Evolutionary conservation across 108 stramenopile species (phyloP), one percentile per base, ranked within the genome.

Genomic region (Bacterosira constricta): DNA sequence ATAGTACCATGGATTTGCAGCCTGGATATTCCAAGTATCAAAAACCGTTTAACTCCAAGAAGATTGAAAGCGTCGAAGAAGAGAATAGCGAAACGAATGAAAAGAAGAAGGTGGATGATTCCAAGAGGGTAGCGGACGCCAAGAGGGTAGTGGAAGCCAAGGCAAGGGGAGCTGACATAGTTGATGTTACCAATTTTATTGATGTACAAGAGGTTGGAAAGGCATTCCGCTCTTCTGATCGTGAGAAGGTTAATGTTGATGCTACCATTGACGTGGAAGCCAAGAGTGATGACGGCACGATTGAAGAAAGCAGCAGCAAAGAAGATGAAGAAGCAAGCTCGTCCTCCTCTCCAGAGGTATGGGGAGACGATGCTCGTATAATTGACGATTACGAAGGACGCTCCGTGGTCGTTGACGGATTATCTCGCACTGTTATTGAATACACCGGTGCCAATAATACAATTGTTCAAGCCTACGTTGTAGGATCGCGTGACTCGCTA

Each of bases 351-450:
- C 84, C 92, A n/a, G 93, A 94, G 77, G 88, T 87, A 5, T 94
- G 93, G 93, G 93, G 93, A 42, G 62, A 80, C 11, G 89, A 91
- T 47, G 90, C 90, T 15, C 79, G 63, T 34, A 91, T 94, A 75
- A 88, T 94, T 0, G 83, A 90, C 27, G 93, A 94, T 56, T 90
- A 87, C 54, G 90, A 94, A 70, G 90, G 89, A 30, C 81, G 85
- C 31, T 72, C 80, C 34, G 56, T 87, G 0, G 83, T 94, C 1
- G 86, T 94, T 11, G 93, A 94, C 74, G 71, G 73, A 29, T 54
- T 94, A 63, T 85, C 86, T 4, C 83, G 89, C 11, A 86, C 84
- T 0, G 71, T 88, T 49, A 81, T 94, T 37, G 85, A 90, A 81
- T 94, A 80, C 63, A 73, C 46, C 21, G 93, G 93, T 32, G 84